Evolutionary conservation across 306 rosid genomes (phyloP).

Genomic region (Abrus pulchellus): DNA sequence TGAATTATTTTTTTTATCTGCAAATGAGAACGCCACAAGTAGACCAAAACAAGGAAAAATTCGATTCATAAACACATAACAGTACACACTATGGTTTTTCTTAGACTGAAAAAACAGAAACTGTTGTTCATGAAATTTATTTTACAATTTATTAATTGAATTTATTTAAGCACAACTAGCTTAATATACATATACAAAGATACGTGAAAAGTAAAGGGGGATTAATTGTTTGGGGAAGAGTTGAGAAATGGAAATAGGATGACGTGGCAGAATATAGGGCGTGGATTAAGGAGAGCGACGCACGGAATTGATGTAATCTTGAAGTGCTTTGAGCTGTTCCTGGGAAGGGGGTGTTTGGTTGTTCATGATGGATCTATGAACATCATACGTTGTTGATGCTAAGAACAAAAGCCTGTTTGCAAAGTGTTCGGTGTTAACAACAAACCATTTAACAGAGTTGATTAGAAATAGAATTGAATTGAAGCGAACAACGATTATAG

Average conservation of each 20-base stretch:
- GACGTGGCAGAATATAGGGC: slow-evolving; percentile 43
- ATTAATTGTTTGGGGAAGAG: not conserved
- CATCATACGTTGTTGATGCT: slow-evolving; percentile 59
- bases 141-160: not conserved
- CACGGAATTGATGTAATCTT: slow-evolving; percentile 49
- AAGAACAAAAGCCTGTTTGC: slow-evolving; percentile 56
- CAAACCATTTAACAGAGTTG: slow-evolving; percentile 5
- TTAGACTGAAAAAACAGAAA: not conserved
- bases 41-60: not conserved
- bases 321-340: slow-evolving; percentile 57
- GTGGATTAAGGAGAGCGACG: slow-evolving; percentile 51
- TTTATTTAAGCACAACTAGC: not conserved
- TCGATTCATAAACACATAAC: not conserved
- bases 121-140: not conserved
- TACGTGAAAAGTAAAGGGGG: not conserved
- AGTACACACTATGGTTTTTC: not conserved
- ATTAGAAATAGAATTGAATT: not conserved
- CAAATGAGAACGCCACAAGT: not conserved
- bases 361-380: slow-evolving; percentile 62
- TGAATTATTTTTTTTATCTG: not conserved
- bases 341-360: slow-evolving; percentile 58
- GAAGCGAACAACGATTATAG: too few relatives aligned
- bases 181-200: not conserved
- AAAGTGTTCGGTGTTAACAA: not conserved
- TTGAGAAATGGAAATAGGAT: not conserved